Percentiles rank a stretch among this genome's conserved stretches.
Evolutionary conservation across 2,329 filamentous ascomycete genomes (phyloP).

Genomic region (Parafenestella ontariensis): DNA sequence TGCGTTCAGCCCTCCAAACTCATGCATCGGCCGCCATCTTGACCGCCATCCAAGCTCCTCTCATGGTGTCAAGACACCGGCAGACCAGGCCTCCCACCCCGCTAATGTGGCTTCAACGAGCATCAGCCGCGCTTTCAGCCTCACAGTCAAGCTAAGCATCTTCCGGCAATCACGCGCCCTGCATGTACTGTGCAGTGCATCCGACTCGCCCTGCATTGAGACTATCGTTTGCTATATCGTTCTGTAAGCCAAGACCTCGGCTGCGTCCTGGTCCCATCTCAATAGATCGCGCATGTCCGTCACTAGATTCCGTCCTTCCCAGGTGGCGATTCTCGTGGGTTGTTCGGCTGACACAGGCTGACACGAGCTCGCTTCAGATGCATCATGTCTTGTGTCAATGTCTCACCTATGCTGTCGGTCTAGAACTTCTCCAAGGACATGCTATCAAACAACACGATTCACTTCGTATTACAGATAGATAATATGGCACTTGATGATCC

Average conservation of each 20-base stretch:
- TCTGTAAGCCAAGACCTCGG: not conserved
- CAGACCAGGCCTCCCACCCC: not conserved
- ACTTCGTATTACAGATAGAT: not conserved
- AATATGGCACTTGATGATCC: not conserved
- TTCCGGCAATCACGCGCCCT: slow-evolving; percentile 8
- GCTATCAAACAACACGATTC: not conserved
- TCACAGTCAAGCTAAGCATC: not conserved
- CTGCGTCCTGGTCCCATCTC: not conserved
- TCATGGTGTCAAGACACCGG: not conserved
- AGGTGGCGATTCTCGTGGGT: slow-evolving; percentile 7
- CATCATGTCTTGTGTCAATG: not conserved
- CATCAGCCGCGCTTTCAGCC: slow-evolving; percentile 21
- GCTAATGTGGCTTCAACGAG: slow-evolving; percentile 8
- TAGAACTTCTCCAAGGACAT: not conserved
- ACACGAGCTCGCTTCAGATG: not conserved
- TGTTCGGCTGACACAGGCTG: not conserved
- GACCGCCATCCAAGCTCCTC: slow-evolving; percentile 2
- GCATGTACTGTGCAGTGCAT: slow-evolving; percentile 6
- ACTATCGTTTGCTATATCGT: not conserved
- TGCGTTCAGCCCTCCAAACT: not conserved
- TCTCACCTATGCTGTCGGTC: not conserved
- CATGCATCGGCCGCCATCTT: not conserved
- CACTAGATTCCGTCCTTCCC: not conserved
- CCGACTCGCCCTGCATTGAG: slow-evolving; percentile 1
- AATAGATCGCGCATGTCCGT: not conserved